Conservation (phyloP, 441 rosid genomes). For the Breynia disticha region DNA sequence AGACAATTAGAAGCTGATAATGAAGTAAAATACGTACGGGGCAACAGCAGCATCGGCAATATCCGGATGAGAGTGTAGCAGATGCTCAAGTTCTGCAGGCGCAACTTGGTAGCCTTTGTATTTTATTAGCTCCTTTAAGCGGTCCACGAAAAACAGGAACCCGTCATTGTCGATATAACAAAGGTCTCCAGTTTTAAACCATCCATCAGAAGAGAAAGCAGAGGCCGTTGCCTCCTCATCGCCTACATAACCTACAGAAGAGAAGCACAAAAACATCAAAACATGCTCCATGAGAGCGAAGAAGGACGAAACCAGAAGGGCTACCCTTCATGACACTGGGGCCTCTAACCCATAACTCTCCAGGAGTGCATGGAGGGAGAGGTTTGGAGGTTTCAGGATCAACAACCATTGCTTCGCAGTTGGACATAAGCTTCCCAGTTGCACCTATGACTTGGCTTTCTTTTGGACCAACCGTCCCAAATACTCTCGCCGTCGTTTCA, state of each 20-base stretch:
- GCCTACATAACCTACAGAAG: slow-evolving; percentile 34
- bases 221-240: slow-evolving; percentile 44
- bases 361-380: slow-evolving; percentile 32
- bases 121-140: slow-evolving; percentile 52
- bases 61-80: slow-evolving; percentile 44
- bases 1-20: background rate
- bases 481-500: slow-evolving; percentile 39
- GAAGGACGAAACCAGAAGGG: too few relatives aligned
- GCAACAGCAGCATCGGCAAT: slow-evolving; percentile 42
- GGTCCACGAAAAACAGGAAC: slow-evolving; percentile 45
- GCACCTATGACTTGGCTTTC: slow-evolving; percentile 34
- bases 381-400: slow-evolving; percentile 30
- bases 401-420: slow-evolving; percentile 40
- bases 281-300: too few relatives aligned
- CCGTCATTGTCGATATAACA: slow-evolving; percentile 46
- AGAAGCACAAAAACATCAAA: background rate
- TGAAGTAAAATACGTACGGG: slow-evolving; percentile 26
- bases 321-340: slow-evolving; percentile 45
- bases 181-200: slow-evolving; percentile 56
- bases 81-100: slow-evolving; percentile 47
- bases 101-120: slow-evolving; percentile 59
- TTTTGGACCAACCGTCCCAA: slow-evolving; percentile 25
- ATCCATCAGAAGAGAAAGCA: slow-evolving; percentile 39
- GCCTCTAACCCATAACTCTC: slow-evolving; percentile 60
- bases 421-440: slow-evolving; percentile 40